Percentiles rank a stretch among this genome's conserved stretches.
Conservation (phyloP, 129 eudicot species). For the Centrapalus pauciflorus region DNA sequence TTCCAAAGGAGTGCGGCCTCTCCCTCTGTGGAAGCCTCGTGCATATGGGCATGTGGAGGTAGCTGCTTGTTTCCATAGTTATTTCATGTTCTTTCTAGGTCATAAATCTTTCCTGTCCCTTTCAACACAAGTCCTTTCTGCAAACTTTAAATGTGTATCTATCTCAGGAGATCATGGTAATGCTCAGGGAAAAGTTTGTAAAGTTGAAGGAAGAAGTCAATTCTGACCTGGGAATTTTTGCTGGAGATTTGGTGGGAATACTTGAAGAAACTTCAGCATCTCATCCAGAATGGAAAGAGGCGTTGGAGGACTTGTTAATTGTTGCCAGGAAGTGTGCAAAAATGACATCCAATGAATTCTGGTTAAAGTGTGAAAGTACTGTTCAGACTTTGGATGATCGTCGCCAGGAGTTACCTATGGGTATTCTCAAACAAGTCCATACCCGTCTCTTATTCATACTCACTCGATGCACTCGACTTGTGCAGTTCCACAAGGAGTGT, state of each 20-base stretch:
- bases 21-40: conserved; percentile 83
- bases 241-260: conserved; percentile 74
- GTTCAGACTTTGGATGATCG: conserved; percentile 89
- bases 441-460: conserved; percentile 93
- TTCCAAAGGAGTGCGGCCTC: conserved; percentile 92
- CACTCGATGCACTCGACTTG: conserved; percentile 92
- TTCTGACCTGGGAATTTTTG: conserved; percentile 79
- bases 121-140: not conserved
- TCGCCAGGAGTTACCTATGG: conserved; percentile 88
- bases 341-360: conserved; percentile 81
- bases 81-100: conserved; percentile 6
- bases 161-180: conserved; percentile 72
- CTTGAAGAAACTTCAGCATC: conserved; percentile 56
- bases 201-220: conserved; percentile 86
- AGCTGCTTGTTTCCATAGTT: conserved; percentile 13
- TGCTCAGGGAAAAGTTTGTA: conserved; percentile 77
- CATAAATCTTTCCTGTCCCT: not conserved
- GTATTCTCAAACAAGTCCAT: conserved; percentile 72
- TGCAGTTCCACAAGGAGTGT: conserved; percentile 88
- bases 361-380: conserved; percentile 81
- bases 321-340: conserved; percentile 70
- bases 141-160: not conserved
- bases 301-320: conserved; percentile 68
- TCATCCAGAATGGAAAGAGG: conserved; percentile 72
- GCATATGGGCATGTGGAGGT: conserved; percentile 88